A percentile compares a stretch with the other conserved stretches of the same genome.
Evolutionary conservation across 2,329 filamentous ascomycete species (phyloP).

Genomic region (Aspergillus caelatus): DNA sequence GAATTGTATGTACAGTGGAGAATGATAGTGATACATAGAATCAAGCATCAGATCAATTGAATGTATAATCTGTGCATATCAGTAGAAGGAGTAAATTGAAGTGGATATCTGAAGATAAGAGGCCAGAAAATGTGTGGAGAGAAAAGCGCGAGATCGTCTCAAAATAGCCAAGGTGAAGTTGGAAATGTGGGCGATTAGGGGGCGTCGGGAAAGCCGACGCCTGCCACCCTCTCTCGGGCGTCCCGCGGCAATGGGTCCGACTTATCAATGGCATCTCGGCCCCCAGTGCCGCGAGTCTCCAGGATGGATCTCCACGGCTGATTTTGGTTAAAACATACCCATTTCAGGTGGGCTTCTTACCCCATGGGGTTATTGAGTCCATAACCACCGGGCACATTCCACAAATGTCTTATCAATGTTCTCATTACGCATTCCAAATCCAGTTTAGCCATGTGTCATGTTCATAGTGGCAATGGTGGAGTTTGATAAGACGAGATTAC

Average conservation of each 20-base stretch:
- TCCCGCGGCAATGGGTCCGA: not conserved
- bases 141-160: too few relatives aligned
- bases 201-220: not conserved
- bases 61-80: not conserved
- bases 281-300: not conserved
- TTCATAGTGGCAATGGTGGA: not conserved
- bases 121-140: not conserved
- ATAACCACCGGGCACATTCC: too few relatives aligned
- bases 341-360: not conserved
- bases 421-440: not conserved
- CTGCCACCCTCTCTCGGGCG: not conserved
- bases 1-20: not conserved
- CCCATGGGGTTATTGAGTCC: conserved; percentile 1
- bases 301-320: not conserved
- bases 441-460: not conserved
- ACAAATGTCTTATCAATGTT: not conserved
- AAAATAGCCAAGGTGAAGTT: too few relatives aligned
- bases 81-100: not conserved
- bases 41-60: not conserved
- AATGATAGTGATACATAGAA: not conserved
- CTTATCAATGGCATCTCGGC: not conserved
- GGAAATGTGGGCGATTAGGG: too few relatives aligned
- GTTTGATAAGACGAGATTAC: not conserved
- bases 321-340: not conserved
- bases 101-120: not conserved